Evolutionary conservation across 306 rosid species (phyloP), one percentile per base, ranked within the genome.

Genomic region (Sechiopsis laciniata): DNA sequence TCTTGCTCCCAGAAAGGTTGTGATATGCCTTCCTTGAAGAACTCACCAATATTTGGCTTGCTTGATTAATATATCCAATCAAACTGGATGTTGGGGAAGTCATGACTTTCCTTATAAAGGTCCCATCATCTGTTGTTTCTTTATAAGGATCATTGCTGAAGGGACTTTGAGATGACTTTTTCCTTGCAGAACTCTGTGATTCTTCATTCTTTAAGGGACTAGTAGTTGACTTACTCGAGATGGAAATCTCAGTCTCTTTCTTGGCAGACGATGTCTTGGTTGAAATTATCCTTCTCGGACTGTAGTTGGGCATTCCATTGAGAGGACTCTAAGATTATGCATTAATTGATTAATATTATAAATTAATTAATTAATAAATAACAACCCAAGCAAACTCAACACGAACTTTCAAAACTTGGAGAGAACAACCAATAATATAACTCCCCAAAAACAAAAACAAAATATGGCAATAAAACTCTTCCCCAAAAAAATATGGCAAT

Each of bases 1-100:
- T 78, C 83, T 90, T 94, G 64, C 60, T 86, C 74, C 79, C 89
- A 59, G 85, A 85, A 66, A 77, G 80, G 75, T 20, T 80, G 75
- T 83, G 84, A 72, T 73, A 20, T 61, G 71, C 76, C 78, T 73
- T 68, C 56, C 56, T 72, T 75, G 66, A 79, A 78, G 83, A 83
- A 71, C 80, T 75, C 76, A 55, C 78, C 72, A 74, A 74, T 64
- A 77, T 68, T 66, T 78, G 78, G 66, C 55, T 79, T 76, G 24
- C 71, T 50, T 55, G 55, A 74, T 69, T 82, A 59, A 5, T 71
- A 75, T 26, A 77, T 10, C 68, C 71, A 68, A 42, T 84, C 73
- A 79, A 77, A 65, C 59, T 80, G 45, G 78, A 78, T 74, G 51
- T 56, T 16, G 80, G 64, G 55, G 84, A 84, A 69, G 51, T 60